These are phyloP conservation scores for Podosphaera aphanis DNA, from an alignment of 2,329 filamentous ascomycete species.

Conservation along the genomic window DNA sequence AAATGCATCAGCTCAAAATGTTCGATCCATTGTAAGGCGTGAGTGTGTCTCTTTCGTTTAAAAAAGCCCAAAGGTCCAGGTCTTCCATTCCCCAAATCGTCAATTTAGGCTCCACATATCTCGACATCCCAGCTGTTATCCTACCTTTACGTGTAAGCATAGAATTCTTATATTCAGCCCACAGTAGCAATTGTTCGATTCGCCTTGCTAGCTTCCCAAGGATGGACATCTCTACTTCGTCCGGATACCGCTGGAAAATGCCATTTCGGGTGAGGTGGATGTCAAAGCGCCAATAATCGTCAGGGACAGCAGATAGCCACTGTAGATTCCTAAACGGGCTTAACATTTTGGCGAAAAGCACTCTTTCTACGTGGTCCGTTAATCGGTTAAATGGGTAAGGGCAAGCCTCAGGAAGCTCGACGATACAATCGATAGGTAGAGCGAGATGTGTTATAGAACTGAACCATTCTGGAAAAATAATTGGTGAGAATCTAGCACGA, in stretches of 20 bases:
- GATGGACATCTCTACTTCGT: background rate
- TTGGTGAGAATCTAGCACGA: too few relatives aligned
- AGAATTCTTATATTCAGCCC: background rate
- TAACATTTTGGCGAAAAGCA: slow-evolving; percentile 1
- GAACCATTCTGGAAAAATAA: background rate
- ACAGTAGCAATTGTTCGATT: background rate
- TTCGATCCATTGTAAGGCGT: too few relatives aligned
- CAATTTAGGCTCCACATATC: background rate
- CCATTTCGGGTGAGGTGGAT: background rate
- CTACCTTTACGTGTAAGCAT: background rate
- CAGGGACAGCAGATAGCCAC: background rate
- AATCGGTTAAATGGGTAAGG: background rate
- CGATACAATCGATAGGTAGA: background rate
- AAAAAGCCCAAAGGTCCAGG: background rate
- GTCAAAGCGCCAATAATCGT: background rate
- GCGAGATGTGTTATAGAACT: background rate
- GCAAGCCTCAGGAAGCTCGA: background rate
- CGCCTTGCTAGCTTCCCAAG: background rate
- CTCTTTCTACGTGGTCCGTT: background rate
- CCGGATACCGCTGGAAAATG: background rate
- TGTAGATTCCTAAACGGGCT: background rate
- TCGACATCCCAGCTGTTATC: background rate
- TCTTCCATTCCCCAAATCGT: background rate
- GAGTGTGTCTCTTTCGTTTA: too few relatives aligned
- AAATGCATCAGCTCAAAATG: too few relatives aligned